Conservation (phyloP, 2,329 filamentous ascomycete species). For the Trichophyton schoenleinii region DNA sequence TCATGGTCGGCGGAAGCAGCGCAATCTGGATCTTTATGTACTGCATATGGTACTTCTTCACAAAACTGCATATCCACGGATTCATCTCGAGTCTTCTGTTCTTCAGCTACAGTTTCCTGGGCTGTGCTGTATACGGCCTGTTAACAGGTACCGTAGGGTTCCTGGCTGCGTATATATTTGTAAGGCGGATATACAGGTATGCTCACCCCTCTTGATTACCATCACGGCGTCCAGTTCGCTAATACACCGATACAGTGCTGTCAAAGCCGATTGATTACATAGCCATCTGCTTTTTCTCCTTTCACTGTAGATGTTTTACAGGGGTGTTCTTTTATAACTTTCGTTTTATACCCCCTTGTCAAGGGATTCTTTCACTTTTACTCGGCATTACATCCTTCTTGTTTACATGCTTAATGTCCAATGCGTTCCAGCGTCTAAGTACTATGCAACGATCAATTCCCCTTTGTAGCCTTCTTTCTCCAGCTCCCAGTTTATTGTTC, state of each 20-base stretch:
- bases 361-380: background rate
- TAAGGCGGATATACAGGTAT: conserved; percentile 69
- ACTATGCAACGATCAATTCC: background rate
- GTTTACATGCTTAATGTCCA: background rate
- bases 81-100: conserved; percentile 70
- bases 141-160: conserved; percentile 76
- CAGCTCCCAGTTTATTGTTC: background rate
- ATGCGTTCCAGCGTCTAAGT: background rate
- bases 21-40: conserved; percentile 73
- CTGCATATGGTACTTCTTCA: conserved; percentile 71
- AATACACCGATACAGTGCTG: conserved; percentile 9
- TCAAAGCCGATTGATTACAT: conserved; percentile 13
- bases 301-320: background rate
- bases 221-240: background rate
- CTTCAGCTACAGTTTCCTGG: conserved; percentile 73
- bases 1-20: conserved; percentile 63
- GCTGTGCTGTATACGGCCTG: conserved; percentile 68
- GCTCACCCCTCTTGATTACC: conserved; percentile 20
- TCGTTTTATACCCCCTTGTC: background rate
- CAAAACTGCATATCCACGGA: conserved; percentile 67
- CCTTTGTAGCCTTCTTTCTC: background rate
- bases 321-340: background rate
- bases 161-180: conserved; percentile 69
- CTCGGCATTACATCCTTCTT: background rate
- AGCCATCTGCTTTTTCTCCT: background rate